Evolutionary conservation across 2,329 filamentous ascomycete genomes (phyloP), one percentile per base, ranked within the genome.

Genomic region (Xylaria digitata): DNA sequence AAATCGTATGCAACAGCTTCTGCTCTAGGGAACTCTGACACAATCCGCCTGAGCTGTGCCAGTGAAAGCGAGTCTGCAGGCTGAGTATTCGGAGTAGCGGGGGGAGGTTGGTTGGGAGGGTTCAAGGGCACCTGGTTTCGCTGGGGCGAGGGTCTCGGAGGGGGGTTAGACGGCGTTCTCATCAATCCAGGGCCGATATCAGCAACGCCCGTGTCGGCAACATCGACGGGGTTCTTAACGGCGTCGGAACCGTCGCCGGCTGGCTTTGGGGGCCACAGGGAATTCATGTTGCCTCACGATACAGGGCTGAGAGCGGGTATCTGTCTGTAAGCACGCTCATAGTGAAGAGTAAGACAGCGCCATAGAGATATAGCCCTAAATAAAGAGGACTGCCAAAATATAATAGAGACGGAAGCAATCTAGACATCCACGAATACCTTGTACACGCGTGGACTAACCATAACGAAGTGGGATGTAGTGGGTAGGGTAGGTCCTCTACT

Each of bases 1-100:
- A 97, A 99, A 67, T 96, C 94, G 82, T 99, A 99, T 11, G 89
- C 88, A 49, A 86, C 83, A 56, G 90, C 87, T 71, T 94, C 91
- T 58, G 84, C 77, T 70, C 87, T 88, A 17, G 91, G 91, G 72
- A 93, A 89, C 66, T 94, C 92, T 69, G 89, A 87, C 19, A 94
- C 90, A 61, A 94, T 86, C 71, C 87, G 88, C 70, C 88, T 87
- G 56, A 95, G 83, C 79, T 95, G 92, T 67, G 89, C 85, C 49
- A 95, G 82, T 40, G 91, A 94, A 32, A 95, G 83, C 17, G 92
- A 94, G 80, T 94, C 91, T 26, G 76, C 87, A 7, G 82, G 84
- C 58, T 79, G 78, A 34, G 76, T 77, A 34, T 40, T 72, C 34
- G 72, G 71, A 30, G 68, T 13, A 40, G 72, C 68, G 3, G 73